Conservation (phyloP, 2,329 filamentous ascomycete species). For the Zasmidium cellare region DNA sequence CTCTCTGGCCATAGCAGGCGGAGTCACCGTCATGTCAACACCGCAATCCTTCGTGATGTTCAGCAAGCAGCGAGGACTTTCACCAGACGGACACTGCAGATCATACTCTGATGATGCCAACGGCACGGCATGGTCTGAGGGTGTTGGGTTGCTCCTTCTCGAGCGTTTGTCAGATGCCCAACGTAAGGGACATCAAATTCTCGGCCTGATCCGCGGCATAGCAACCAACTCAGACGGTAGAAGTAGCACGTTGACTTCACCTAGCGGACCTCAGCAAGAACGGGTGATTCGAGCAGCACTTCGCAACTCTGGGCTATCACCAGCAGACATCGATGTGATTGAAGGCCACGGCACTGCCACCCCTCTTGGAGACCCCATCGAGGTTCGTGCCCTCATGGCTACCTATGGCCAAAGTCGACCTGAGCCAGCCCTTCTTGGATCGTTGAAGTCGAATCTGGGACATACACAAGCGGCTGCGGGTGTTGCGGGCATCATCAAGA, state of each 20-base stretch:
- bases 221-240: slow-evolving; percentile 26
- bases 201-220: slow-evolving; percentile 38
- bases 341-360: slow-evolving; percentile 16
- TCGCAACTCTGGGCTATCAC: slow-evolving; percentile 9
- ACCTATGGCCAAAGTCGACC: background rate
- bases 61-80: slow-evolving; percentile 21
- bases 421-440: background rate
- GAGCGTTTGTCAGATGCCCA: slow-evolving; percentile 15
- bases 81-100: slow-evolving; percentile 28
- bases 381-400: background rate
- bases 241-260: slow-evolving; percentile 16
- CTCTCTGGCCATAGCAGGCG: slow-evolving; percentile 28
- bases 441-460: slow-evolving; percentile 17
- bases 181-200: slow-evolving; percentile 20
- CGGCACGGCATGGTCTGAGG: slow-evolving; percentile 56
- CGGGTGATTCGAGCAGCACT: slow-evolving; percentile 17
- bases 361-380: slow-evolving; percentile 1
- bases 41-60: background rate
- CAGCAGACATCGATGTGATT: slow-evolving; percentile 12
- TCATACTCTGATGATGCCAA: slow-evolving; percentile 43
- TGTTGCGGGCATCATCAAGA: slow-evolving; percentile 15
- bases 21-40: slow-evolving; percentile 15
- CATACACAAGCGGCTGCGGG: slow-evolving; percentile 15
- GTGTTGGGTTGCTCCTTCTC: slow-evolving; percentile 40
- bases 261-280: slow-evolving; percentile 17